A percentile compares a stretch with the other conserved stretches of the same genome.
phyloP scores from a whole-genome alignment of 1,284 basidiomycete species.

The Ceratobasidium sp. region DNA sequence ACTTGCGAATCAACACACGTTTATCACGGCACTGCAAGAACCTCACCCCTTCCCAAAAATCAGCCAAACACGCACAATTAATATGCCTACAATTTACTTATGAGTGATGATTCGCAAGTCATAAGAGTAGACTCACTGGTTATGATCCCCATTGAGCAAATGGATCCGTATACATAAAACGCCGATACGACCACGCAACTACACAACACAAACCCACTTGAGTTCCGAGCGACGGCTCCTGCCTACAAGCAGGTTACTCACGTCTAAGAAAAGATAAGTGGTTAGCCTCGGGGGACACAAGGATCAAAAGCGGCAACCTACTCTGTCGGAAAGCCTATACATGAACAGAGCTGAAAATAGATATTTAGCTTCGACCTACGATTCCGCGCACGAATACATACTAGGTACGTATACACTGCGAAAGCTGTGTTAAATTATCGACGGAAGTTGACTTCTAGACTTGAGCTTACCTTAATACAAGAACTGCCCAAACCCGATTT shows the following conservation, averaged over 20 bases:
- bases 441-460: no score
- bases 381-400: background rate
- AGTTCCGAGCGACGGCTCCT: no score
- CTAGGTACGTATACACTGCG: background rate
- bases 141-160: constrained; percentile 2
- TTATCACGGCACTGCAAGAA: no score
- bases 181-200: constrained; percentile 8
- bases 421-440: no score
- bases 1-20: no score
- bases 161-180: constrained; percentile 18
- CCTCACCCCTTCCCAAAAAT: constrained; percentile 21
- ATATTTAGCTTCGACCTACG: background rate
- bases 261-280: background rate
- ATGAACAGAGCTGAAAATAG: background rate
- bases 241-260: background rate
- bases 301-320: background rate
- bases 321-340: constrained; percentile 3
- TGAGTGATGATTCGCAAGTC: no score
- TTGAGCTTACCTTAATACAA: background rate
- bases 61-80: constrained; percentile 23
- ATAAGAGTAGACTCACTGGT: constrained; percentile 8
- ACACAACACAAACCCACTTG: no score
- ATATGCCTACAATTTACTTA: background rate
- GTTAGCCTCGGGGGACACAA: background rate
- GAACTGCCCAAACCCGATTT: background rate